phyloP scores from a whole-genome alignment of 805 yeast species.

The Metschnikowia picachoensis region DNA sequence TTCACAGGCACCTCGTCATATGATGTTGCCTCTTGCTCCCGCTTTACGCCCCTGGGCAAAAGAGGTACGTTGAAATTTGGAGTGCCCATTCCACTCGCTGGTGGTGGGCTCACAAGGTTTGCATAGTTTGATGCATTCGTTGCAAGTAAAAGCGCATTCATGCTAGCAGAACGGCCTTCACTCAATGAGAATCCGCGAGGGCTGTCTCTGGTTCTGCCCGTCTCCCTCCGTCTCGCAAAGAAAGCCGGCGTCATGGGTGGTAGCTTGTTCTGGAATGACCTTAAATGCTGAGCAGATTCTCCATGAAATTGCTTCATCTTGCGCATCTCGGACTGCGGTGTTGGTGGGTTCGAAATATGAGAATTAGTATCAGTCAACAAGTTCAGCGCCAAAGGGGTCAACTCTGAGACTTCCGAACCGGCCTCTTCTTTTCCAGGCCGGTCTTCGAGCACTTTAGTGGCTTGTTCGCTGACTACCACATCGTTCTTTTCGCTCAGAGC shows the following conservation, averaged over 20 bases:
- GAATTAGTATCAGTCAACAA: not conserved
- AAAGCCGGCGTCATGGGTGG: slow-evolving; percentile 11
- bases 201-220: not conserved
- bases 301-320: not conserved
- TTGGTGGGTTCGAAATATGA: not conserved
- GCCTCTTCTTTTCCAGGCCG: not conserved
- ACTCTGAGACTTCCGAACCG: not conserved
- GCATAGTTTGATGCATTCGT: slow-evolving; percentile 6
- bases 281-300: not conserved
- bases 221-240: slow-evolving; percentile 1
- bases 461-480: not conserved
- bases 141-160: slow-evolving; percentile 15
- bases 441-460: not conserved
- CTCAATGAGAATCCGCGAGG: slow-evolving; percentile 1
- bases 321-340: not conserved
- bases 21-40: not conserved
- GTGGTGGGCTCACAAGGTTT: not conserved
- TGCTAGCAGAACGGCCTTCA: slow-evolving; percentile 7
- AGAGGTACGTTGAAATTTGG: not conserved
- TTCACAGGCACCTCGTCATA: not conserved
- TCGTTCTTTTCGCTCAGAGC: slow-evolving; percentile 38
- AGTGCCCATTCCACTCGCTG: not conserved
- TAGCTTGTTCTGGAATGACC: slow-evolving; percentile 10
- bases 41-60: slow-evolving; percentile 1
- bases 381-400: not conserved